These are phyloP conservation scores for Arthrinium phaeospermum DNA, from an alignment of 2,329 filamentous ascomycete species.

Conservation along the genomic window DNA sequence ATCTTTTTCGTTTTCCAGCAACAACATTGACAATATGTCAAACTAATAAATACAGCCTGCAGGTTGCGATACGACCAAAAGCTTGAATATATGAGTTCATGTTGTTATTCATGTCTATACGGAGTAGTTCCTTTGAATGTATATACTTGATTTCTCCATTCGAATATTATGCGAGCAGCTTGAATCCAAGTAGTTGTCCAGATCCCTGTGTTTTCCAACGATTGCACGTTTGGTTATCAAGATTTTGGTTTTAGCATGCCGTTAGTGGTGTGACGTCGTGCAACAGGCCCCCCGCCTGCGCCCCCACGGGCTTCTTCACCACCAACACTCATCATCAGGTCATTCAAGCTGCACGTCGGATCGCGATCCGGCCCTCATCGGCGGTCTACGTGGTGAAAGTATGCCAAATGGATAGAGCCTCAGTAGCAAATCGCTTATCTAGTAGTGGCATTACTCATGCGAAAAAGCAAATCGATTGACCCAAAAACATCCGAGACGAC, in stretches of 20 bases:
- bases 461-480: not conserved
- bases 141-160: too few species aligned
- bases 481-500: not conserved
- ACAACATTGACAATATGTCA: too few species aligned
- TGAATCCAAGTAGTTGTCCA: too few species aligned
- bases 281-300: not conserved
- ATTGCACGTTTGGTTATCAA: not conserved
- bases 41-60: too few species aligned
- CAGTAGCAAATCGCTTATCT: not conserved
- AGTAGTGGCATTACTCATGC: not conserved
- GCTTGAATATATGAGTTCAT: too few species aligned
- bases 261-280: constrained; percentile 11
- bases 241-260: not conserved
- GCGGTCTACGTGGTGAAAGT: not conserved
- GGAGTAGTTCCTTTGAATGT: too few species aligned
- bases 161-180: too few species aligned
- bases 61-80: too few species aligned
- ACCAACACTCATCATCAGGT: not conserved
- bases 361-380: not conserved
- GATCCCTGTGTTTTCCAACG: not conserved
- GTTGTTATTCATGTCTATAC: too few species aligned
- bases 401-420: not conserved
- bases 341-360: not conserved
- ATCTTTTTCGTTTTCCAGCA: too few species aligned
- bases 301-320: not conserved